Percentiles rank a stretch among this genome's conserved stretches.
phyloP scores from a whole-genome alignment of 2,329 filamentous ascomycete genomes.

The Aspergillus carbonarius region DNA sequence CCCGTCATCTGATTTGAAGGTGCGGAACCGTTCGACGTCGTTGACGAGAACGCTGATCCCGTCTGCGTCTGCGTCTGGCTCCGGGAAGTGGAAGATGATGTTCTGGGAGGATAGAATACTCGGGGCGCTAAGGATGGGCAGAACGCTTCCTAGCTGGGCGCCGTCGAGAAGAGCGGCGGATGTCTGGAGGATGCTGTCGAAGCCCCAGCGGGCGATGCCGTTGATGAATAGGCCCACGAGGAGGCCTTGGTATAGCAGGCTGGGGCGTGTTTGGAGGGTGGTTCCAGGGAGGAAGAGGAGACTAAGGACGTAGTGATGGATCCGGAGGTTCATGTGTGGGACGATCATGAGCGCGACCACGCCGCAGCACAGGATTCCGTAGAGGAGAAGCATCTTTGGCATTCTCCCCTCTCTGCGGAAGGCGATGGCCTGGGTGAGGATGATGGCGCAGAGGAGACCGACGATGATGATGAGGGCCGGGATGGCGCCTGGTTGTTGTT shows the following conservation, averaged over 20 bases:
- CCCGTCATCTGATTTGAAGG: slow-evolving; percentile 47
- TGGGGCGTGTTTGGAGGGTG: slow-evolving; percentile 58
- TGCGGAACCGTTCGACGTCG: slow-evolving; percentile 59
- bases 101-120: slow-evolving; percentile 22
- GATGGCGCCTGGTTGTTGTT: slow-evolving; percentile 60
- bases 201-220: slow-evolving; percentile 64
- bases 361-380: slow-evolving; percentile 41
- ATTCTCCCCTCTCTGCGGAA: slow-evolving; percentile 60
- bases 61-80: slow-evolving; percentile 40
- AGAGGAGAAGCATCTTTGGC: slow-evolving; percentile 46
- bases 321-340: slow-evolving; percentile 59
- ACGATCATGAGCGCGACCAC: slow-evolving; percentile 53
- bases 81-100: slow-evolving; percentile 39
- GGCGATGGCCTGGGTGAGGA: slow-evolving; percentile 56
- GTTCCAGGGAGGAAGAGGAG: slow-evolving; percentile 60
- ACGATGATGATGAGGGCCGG: slow-evolving; percentile 57
- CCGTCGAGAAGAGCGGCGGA: slow-evolving; percentile 48
- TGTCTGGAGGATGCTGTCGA: slow-evolving; percentile 60
- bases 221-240: slow-evolving; percentile 63
- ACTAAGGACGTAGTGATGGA: slow-evolving; percentile 64
- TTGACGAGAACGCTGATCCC: slow-evolving; percentile 61
- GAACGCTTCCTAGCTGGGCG: slow-evolving; percentile 32
- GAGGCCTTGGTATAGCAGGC: slow-evolving; percentile 61
- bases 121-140: slow-evolving; percentile 30
- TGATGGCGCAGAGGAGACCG: slow-evolving; percentile 50